Conservation (phyloP, 371 early-diverging fungal species). For the Nematocida displodere region DNA sequence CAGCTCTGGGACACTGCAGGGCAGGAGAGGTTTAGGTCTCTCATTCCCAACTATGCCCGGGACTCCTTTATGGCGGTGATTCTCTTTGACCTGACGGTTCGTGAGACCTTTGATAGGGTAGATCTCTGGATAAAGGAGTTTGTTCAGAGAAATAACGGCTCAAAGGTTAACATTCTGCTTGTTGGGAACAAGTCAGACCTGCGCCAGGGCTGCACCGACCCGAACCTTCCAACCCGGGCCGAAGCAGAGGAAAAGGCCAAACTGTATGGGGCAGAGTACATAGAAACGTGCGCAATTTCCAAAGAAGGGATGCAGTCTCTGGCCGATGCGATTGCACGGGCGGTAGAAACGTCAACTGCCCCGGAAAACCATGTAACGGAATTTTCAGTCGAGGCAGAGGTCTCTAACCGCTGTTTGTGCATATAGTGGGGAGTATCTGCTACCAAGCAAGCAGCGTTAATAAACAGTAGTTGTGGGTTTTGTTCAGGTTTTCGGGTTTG, state of each 20-base stretch:
- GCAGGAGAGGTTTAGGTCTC: slow-evolving; percentile 67
- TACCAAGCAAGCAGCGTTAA: background rate
- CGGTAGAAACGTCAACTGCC: slow-evolving; percentile 50
- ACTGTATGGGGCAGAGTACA: slow-evolving; percentile 55
- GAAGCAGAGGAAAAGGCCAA: slow-evolving; percentile 55
- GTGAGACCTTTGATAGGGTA: slow-evolving; percentile 75
- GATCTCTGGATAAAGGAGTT: slow-evolving; percentile 95
- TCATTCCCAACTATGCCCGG: slow-evolving; percentile 93
- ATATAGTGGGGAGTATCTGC: background rate
- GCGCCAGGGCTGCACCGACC: slow-evolving; percentile 69
- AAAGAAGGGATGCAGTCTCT: slow-evolving; percentile 59
- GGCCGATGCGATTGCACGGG: slow-evolving; percentile 48
- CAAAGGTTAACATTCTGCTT: slow-evolving; percentile 81
- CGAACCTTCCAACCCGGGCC: background rate
- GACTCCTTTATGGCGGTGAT: slow-evolving; percentile 95
- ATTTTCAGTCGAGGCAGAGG: slow-evolving; percentile 31
- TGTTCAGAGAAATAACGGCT: slow-evolving; percentile 83
- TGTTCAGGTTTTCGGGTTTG: too few relatives aligned
- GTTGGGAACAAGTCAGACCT: slow-evolving; percentile 99
- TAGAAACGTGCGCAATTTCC: slow-evolving; percentile 61
- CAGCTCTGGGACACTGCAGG: slow-evolving; percentile 67
- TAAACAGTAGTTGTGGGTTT: background rate
- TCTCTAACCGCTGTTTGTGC: slow-evolving; percentile 37
- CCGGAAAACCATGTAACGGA: slow-evolving; percentile 32
- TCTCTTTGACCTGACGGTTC: slow-evolving; percentile 70